phyloP scores from a whole-genome alignment of 768 basidiomycete species.

The Rhodotorula graminis region DNA sequence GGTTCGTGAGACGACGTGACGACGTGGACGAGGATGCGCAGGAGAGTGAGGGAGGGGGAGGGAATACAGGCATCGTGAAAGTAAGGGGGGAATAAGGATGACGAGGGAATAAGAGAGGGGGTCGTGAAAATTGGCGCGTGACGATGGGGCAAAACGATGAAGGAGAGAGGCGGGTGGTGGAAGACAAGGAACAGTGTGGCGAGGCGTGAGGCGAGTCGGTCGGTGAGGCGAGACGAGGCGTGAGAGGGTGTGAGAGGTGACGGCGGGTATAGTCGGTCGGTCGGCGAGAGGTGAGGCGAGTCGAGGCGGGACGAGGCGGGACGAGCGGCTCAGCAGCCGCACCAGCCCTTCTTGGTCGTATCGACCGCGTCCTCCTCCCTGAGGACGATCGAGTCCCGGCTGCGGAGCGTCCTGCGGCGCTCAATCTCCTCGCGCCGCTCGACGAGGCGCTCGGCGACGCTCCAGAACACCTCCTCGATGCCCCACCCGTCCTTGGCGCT shows the following conservation, averaged over 20 bases:
- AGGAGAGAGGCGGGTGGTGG: neutral
- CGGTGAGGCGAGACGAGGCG: neutral
- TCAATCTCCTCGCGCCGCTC: conserved; percentile 72
- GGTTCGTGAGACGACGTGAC: neutral
- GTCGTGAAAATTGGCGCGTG: neutral
- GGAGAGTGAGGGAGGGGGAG: too few relatives aligned
- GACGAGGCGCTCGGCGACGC: conserved; percentile 75
- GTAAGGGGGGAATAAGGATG: neutral
- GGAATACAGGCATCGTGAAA: too few relatives aligned
- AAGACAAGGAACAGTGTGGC: neutral
- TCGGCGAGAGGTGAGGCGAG: neutral
- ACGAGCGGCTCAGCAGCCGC: conserved; percentile 23
- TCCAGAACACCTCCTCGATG: conserved; percentile 71
- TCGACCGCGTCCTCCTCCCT: conserved; percentile 29
- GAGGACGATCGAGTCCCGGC: conserved; percentile 77
- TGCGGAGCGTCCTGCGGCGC: conserved; percentile 69
- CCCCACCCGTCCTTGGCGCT: conserved; percentile 83
- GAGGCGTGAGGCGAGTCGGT: too few relatives aligned
- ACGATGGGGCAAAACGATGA: neutral
- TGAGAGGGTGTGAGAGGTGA: too few relatives aligned
- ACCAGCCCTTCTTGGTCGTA: conserved; percentile 9
- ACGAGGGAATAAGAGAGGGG: neutral
- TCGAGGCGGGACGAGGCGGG: neutral
- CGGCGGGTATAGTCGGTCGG: too few relatives aligned
- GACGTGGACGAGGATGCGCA: too few relatives aligned